Base-by-base conservation (phyloP, 495 filamentous ascomycete species). In the Pseudevernia furfuracea region DNA sequence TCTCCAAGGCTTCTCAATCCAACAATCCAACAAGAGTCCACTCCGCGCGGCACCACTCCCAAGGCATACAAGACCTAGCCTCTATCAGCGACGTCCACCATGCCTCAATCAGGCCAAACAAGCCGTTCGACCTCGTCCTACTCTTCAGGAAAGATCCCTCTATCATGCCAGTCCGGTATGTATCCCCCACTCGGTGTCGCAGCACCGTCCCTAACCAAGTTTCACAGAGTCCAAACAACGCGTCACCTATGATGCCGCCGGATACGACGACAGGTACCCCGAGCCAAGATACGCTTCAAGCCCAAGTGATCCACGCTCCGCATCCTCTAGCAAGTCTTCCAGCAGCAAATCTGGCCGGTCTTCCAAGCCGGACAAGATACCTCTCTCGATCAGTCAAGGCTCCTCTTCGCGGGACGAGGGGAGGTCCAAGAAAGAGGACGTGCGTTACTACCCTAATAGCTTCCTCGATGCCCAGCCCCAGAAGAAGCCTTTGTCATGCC, bases 401-500 rank as follows among this genome's bases (percentile, higher is more conserved):
- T n/a, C 52, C 52, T 34, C 52, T 9, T 55, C 52, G 52, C 52
- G 30, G n/a, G 52, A 55, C 12, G 17, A 11, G 1, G 30, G 52
- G 5, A 55, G 28, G 28, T 34, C 52, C 6, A 55, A 55, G 17
- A 21, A 28, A 34, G 1, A 0, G 0, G 52, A 55, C 30, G 1
- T 34, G 8, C 28, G 30, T 4, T 55, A 55, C 52, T 55, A 55
- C 30, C 5, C 28, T 0, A 1, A 34, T 0, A 55, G 52, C 30
- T 21, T 10, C 17, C 15, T 34, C 8, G 52, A 34, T 7, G 6
- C 6, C 15, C 12, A 32, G 30, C 7, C 30, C 15, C 4, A 55
- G 52, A 55, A 55, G 52, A 55, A 55, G 52, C 17, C 52, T 19
- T 7, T 55, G 19, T 55, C 52, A n/a, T 55, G 52, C 52, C 52